Percentiles rank a stretch among this genome's conserved stretches.
Evolutionary conservation across 768 basidiomycete genomes (phyloP).

Genomic region (Lactarius deliciosus): DNA sequence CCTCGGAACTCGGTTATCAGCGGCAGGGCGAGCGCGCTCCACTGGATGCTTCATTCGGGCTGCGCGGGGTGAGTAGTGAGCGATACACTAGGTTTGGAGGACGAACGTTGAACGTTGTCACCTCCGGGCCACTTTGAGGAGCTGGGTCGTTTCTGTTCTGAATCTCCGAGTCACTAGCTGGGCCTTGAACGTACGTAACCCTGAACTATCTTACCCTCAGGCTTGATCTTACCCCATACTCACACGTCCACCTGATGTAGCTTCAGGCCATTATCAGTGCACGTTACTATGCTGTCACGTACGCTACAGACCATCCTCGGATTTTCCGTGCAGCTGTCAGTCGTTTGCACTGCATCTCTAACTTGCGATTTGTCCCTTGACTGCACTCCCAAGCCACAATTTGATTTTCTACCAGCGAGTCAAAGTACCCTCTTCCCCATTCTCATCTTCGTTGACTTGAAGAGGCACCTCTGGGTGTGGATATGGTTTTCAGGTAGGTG

Average conservation of each 20-base stretch:
- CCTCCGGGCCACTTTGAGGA: background rate
- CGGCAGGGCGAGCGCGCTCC: too few relatives aligned
- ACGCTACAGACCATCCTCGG: background rate
- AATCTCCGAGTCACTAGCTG: background rate
- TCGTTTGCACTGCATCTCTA: too few relatives aligned
- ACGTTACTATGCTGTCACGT: background rate
- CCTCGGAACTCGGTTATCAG: too few relatives aligned
- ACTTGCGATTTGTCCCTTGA: too few relatives aligned
- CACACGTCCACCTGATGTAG: background rate
- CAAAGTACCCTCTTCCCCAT: background rate
- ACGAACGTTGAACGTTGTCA: too few relatives aligned
- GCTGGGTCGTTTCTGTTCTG: background rate
- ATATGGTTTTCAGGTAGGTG: background rate
- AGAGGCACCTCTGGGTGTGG: background rate
- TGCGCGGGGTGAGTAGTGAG: too few relatives aligned
- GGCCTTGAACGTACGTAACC: background rate
- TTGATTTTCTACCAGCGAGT: background rate
- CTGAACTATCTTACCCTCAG: too few relatives aligned
- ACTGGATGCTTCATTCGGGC: too few relatives aligned
- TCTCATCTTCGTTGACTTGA: background rate
- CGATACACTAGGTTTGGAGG: too few relatives aligned
- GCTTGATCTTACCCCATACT: too few relatives aligned
- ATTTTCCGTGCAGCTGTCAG: too few relatives aligned
- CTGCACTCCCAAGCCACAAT: background rate
- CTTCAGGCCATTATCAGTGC: background rate